Evolutionary conservation across 1,284 basidiomycete genomes (phyloP).

Genomic region (Tremellales sp.): DNA sequence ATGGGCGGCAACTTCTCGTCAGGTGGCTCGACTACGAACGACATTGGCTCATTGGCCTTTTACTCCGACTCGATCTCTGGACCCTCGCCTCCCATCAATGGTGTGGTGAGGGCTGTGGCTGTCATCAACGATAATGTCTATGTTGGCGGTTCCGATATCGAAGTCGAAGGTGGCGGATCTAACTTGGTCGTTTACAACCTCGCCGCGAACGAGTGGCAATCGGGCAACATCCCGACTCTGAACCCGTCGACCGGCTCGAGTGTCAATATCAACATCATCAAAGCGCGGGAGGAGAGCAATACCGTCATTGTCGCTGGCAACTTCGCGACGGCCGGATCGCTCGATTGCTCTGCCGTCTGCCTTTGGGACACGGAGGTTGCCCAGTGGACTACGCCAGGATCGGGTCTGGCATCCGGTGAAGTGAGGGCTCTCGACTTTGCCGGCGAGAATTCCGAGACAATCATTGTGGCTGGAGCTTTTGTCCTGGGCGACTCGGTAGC

Average conservation of each 20-base stretch:
- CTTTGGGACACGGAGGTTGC: constrained; percentile 62
- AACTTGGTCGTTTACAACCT: constrained; percentile 76
- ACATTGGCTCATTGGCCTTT: constrained; percentile 61
- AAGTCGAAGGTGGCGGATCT: constrained; percentile 51
- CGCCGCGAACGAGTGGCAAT: constrained; percentile 58
- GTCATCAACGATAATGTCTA: constrained; percentile 64
- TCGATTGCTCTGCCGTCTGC: constrained; percentile 76
- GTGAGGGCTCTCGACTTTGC: constrained; percentile 74
- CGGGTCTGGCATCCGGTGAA: constrained; percentile 70
- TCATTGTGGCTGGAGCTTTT: constrained; percentile 73
- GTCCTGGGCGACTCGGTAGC: constrained; percentile 59
- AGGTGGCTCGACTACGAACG: constrained; percentile 42
- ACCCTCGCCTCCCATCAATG: constrained; percentile 54
- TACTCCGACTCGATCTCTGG: constrained; percentile 67
- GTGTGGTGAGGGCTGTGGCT: constrained; percentile 67
- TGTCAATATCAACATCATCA: constrained; percentile 71
- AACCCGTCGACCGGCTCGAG: constrained; percentile 54
- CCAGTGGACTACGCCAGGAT: constrained; percentile 78
- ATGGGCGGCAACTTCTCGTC: constrained; percentile 86
- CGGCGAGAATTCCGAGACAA: constrained; percentile 57
- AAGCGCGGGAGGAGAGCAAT: constrained; percentile 61
- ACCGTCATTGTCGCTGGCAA: constrained; percentile 77
- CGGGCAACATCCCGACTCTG: constrained; percentile 58
- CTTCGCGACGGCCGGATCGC: constrained; percentile 72
- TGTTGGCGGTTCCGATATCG: constrained; percentile 63